Base-by-base conservation (phyloP, 148 eudicot species). In the Persicaria tinctoria region DNA sequence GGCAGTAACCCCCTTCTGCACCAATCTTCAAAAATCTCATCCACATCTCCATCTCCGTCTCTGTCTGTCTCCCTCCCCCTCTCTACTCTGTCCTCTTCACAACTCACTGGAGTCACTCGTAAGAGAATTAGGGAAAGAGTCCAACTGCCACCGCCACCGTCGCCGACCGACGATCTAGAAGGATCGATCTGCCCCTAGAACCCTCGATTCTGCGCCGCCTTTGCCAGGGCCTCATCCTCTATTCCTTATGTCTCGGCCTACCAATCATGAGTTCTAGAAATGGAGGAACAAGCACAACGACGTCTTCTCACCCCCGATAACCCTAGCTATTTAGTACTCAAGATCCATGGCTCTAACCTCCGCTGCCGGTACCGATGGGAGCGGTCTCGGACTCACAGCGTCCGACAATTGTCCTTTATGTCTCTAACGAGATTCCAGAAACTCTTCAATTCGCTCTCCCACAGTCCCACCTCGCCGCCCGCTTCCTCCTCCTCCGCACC, bases 191-290 rank as follows among this genome's bases (percentile, higher is more conserved):
- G 7, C 70, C 70, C 8, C 70, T 64, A n/a, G 47, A 64, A 62
- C 5, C 45, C 16, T 62, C 45, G 14, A 44, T 3, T 47, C 8
- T 38, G 47, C 11, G 46, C 20, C 51, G 5, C 72, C 50, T 11
- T 41, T 18, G 50, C 27, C 12, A 50, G 27, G 56, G 18, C 70
- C 20, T 10, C 41, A 46, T 38, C 46, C 73, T 48, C 41, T 56
- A 38, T 41, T 73, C 51, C 66, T 45, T 51, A 90, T 90, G 91
- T 84, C 94, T 87, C 89, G 89, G 27, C 89, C 88, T 63, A 88
- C 88, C 0, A 87, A 90, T 77, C 68, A 86, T 74, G 94, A 90
- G 83, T 87, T 90, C 69, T 89, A 87, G 78, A 85, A 90, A 85
- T 86, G 91, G 94, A 87, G 91, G 94, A 90, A 80, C 46, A 82